Conservation (phyloP, 441 rosid species). For the Eruca vesicaria region DNA sequence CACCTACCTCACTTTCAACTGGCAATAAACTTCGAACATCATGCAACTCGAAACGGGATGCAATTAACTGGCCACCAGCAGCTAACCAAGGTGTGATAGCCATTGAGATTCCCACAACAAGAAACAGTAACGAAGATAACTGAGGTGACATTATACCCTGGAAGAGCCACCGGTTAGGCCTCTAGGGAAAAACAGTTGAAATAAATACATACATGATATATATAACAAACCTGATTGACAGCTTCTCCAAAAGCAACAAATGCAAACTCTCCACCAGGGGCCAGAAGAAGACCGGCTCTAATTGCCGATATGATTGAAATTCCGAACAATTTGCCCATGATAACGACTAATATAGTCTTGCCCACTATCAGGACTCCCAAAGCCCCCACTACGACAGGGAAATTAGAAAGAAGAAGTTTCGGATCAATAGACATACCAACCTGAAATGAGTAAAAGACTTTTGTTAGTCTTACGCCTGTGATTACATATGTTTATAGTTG, state of each 20-base stretch:
- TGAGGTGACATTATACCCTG: conserved; percentile 99
- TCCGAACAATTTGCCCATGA: conserved; percentile 80
- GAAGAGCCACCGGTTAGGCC: conserved; percentile 25
- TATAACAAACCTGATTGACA: conserved; percentile 80
- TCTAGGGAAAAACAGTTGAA: too few species aligned
- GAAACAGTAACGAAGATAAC: conserved; percentile 88
- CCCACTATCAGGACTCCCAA: conserved; percentile 91
- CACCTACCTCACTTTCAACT: conserved; percentile 90
- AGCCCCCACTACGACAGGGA: conserved; percentile 75
- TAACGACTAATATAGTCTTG: conserved; percentile 75
- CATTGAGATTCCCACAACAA: conserved; percentile 98
- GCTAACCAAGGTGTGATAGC: conserved; percentile 98
- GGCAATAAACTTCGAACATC: conserved; percentile 97
- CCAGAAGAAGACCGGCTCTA: conserved; percentile 95
- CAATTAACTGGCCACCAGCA: conserved; percentile 97
- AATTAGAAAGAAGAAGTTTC: conserved; percentile 86
- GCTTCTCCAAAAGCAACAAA: conserved; percentile 99
- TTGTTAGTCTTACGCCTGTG: conserved; percentile 31
- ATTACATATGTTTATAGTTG: conserved; percentile 8
- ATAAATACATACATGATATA: background rate
- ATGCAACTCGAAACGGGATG: conserved; percentile 92
- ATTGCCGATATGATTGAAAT: conserved; percentile 86
- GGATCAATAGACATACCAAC: conserved; percentile 99
- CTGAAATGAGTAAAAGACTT: conserved; percentile 48
- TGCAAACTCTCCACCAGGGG: conserved; percentile 99